phyloP scores from a whole-genome alignment of 768 basidiomycete genomes.

The Tulasnella calospora region DNA sequence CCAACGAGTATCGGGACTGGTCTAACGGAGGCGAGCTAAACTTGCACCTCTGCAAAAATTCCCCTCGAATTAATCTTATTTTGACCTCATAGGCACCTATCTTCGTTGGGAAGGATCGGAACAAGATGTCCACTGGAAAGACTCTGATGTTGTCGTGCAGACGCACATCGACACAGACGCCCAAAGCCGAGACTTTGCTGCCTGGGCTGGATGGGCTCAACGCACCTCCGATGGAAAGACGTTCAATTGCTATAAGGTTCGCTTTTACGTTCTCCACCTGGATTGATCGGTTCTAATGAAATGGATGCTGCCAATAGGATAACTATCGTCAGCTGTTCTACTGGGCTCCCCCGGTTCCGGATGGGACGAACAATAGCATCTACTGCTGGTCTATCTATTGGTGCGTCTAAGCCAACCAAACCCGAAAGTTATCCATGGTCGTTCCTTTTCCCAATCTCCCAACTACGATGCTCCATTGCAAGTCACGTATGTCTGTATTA shows the following conservation, averaged over 20 bases:
- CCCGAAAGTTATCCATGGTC: background rate
- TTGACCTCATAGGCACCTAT: background rate
- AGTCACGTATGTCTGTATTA: background rate
- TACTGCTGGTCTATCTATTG: background rate
- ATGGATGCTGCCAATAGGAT: background rate
- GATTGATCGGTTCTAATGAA: background rate
- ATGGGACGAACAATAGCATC: background rate
- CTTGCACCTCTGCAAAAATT: fast-evolving
- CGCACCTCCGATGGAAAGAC: background rate
- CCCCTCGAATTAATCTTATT: background rate
- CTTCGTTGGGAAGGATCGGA: background rate
- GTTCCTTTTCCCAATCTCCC: background rate
- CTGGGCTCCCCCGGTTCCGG: background rate
- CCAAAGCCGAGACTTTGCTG: background rate
- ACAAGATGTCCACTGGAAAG: background rate
- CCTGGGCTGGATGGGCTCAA: background rate
- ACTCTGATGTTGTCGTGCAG: background rate
- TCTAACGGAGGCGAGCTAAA: background rate
- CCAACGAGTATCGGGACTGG: background rate
- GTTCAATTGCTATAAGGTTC: background rate
- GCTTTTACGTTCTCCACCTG: background rate
- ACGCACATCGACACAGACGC: background rate
- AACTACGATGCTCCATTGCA: background rate
- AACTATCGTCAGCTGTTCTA: background rate
- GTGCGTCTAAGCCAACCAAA: background rate